Evolutionary conservation across 805 yeast genomes (phyloP).

Genomic region (Scheffersomyces stipitis): DNA sequence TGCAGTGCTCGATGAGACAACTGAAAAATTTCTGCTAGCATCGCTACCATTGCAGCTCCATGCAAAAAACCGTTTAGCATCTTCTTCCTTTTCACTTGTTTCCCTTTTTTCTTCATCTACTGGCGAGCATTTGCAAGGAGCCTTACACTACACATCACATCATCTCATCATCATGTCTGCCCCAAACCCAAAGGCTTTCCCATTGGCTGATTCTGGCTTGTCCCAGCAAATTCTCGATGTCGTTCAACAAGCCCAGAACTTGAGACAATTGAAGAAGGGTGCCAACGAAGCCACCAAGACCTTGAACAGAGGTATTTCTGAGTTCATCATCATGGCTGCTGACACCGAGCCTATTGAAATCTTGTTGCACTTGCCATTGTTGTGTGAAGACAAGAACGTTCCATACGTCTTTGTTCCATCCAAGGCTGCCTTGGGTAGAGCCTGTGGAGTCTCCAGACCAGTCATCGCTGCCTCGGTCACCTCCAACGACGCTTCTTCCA

Average conservation of each 20-base stretch:
- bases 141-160: constrained; percentile 10
- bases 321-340: constrained; percentile 99
- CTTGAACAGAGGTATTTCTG: constrained; percentile 98
- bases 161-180: constrained; percentile 57
- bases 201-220: constrained; percentile 94
- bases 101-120: constrained; percentile 5
- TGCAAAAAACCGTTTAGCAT: constrained; percentile 2
- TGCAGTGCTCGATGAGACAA: too few relatives aligned
- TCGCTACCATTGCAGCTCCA: too few relatives aligned
- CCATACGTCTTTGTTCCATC: constrained; percentile 99
- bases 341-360: constrained; percentile 99
- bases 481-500: constrained; percentile 96
- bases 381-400: constrained; percentile 99
- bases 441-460: constrained; percentile 99
- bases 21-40: constrained; percentile 1
- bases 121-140: constrained; percentile 35
- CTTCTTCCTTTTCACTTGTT: constrained; percentile 11
- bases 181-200: constrained; percentile 98
- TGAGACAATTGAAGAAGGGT: constrained; percentile 99
- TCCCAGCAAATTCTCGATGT: constrained; percentile 97
- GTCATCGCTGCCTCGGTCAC: constrained; percentile 98
- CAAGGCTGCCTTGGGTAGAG: constrained; percentile 98
- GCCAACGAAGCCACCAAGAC: constrained; percentile 99
- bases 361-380: constrained; percentile 91
- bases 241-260: constrained; percentile 95